A percentile compares a stretch with the other conserved stretches of the same genome.
phyloP scores from a whole-genome alignment of 2,329 filamentous ascomycete species.

The Arthroderma sp. region DNA sequence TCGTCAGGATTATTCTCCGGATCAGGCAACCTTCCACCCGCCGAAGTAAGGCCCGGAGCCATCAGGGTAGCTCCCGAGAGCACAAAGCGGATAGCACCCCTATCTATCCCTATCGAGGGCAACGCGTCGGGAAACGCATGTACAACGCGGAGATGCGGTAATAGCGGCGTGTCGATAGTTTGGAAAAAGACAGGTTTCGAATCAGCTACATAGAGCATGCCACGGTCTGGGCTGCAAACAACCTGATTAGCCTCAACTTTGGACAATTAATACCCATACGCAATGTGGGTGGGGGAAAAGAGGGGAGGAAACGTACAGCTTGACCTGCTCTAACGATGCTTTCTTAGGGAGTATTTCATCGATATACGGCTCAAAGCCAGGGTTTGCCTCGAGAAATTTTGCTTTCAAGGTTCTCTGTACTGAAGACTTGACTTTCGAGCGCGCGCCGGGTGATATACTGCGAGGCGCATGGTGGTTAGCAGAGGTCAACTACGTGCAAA shows the following conservation, averaged over 20 bases:
- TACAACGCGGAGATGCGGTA: slow-evolving; percentile 79
- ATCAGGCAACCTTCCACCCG: slow-evolving; percentile 66
- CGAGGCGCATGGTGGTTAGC: slow-evolving; percentile 5
- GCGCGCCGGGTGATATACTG: slow-evolving; percentile 10
- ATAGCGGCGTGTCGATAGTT: slow-evolving; percentile 59
- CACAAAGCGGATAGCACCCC: slow-evolving; percentile 93
- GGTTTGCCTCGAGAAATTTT: slow-evolving; percentile 72
- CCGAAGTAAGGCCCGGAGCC: slow-evolving; percentile 80
- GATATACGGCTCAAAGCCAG: slow-evolving; percentile 71
- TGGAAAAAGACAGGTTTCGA: slow-evolving; percentile 80
- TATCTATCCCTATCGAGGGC: slow-evolving; percentile 75
- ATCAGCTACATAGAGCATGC: slow-evolving; percentile 75
- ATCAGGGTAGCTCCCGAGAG: slow-evolving; percentile 87
- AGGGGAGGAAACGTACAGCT: slow-evolving; percentile 44
- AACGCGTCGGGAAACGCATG: slow-evolving; percentile 82
- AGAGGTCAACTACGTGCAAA: background rate
- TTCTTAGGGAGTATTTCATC: slow-evolving; percentile 96
- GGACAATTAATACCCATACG: background rate
- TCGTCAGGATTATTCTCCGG: slow-evolving; percentile 25
- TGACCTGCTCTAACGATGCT: slow-evolving; percentile 75
- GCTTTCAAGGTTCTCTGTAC: slow-evolving; percentile 76
- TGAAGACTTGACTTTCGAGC: slow-evolving; percentile 91
- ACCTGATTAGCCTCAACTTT: background rate
- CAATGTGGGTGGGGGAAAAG: background rate
- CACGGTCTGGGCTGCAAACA: slow-evolving; percentile 56